Evolutionary conservation across 139 green algal species (phyloP).

Genomic region (Klebsormidium nitens): DNA sequence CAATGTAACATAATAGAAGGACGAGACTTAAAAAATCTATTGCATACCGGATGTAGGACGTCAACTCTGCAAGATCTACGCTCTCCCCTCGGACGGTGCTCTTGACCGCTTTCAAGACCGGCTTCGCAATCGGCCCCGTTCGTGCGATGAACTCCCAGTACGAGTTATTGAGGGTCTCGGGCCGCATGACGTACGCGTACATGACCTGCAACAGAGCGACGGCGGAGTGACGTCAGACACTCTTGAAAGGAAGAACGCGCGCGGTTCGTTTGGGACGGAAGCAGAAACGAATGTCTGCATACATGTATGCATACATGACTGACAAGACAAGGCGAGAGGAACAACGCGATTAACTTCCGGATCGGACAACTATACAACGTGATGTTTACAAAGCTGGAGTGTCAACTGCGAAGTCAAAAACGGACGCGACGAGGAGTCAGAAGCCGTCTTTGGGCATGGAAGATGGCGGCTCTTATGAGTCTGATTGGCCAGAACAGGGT

Average conservation of each 20-base stretch:
- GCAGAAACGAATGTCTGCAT: background rate
- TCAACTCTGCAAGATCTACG: too few relatives aligned
- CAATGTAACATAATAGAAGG: too few relatives aligned
- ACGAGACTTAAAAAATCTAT: too few relatives aligned
- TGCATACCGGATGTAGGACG: too few relatives aligned
- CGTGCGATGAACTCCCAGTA: conserved; percentile 50
- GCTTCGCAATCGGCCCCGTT: conserved; percentile 36
- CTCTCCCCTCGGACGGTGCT: too few relatives aligned
- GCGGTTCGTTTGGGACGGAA: background rate
- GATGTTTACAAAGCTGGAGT: background rate
- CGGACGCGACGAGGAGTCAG: too few relatives aligned
- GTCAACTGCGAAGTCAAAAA: background rate
- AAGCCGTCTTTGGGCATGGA: too few relatives aligned
- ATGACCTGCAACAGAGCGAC: conserved; percentile 33
- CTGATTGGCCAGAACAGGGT: too few relatives aligned
- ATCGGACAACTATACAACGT: background rate
- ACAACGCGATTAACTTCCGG: background rate
- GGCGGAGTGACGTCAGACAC: background rate
- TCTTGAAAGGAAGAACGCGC: background rate
- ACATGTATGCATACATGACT: background rate
- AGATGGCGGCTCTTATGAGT: too few relatives aligned
- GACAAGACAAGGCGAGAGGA: background rate
- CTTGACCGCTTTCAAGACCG: conserved; percentile 40
- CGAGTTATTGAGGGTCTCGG: conserved; percentile 41
- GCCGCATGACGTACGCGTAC: conserved; percentile 42